Evolutionary conservation across 768 basidiomycete genomes (phyloP).

Genomic region (Chalciporus sphaerocephalus): DNA sequence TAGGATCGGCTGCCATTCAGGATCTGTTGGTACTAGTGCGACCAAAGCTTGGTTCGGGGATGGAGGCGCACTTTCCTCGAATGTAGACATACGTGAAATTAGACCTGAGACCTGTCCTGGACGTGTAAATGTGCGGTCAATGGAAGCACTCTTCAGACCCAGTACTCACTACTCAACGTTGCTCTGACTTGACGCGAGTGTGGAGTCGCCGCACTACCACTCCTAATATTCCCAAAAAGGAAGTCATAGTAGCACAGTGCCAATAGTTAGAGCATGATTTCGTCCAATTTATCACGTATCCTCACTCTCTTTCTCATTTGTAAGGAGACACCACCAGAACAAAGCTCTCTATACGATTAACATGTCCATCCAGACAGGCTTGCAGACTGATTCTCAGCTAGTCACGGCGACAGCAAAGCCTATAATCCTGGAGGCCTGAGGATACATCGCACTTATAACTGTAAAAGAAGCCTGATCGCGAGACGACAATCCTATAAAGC

Average conservation of each 20-base stretch:
- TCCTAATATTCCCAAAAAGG: background rate
- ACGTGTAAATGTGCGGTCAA: background rate
- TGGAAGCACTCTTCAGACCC: too few relatives aligned
- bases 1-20: conserved; percentile 73
- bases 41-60: conserved; percentile 32
- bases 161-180: too few relatives aligned
- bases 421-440: too few relatives aligned
- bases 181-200: too few relatives aligned
- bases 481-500: conserved; percentile 46
- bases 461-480: too few relatives aligned
- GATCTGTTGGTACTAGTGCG: conserved; percentile 20
- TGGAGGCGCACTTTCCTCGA: conserved; percentile 30
- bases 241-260: background rate
- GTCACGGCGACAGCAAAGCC: conserved; percentile 4
- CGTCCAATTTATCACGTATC: too few relatives aligned
- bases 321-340: conserved; percentile 8
- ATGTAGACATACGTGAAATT: too few relatives aligned
- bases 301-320: background rate
- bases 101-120: background rate
- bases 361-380: conserved; percentile 1
- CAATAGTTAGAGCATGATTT: too few relatives aligned
- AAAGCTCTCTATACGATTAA: background rate
- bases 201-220: too few relatives aligned
- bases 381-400: conserved; percentile 9
- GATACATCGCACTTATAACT: too few relatives aligned